Evolutionary conservation across 2,329 filamentous ascomycete genomes (phyloP).

Genomic region (Nakataea oryzae): DNA sequence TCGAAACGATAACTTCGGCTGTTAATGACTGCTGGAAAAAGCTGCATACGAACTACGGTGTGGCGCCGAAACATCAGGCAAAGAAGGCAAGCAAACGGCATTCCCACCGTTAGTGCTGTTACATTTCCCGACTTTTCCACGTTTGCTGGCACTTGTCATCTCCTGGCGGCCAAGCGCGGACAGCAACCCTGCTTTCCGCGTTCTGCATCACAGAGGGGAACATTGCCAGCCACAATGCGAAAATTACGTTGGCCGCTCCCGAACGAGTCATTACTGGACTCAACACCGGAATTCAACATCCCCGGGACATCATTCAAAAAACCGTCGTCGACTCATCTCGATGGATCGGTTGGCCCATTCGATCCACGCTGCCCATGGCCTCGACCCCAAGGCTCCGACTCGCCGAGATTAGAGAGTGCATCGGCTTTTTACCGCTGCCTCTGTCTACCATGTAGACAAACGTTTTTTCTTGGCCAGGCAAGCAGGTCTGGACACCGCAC

Average conservation of each 20-base stretch:
- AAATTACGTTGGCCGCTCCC: neutral
- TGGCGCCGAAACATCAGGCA: neutral
- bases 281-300: neutral
- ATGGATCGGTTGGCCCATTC: neutral
- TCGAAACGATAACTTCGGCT: slow-evolving; percentile 20
- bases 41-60: neutral
- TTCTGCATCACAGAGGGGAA: no score
- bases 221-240: neutral
- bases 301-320: neutral
- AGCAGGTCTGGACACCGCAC: neutral
- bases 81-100: neutral
- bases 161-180: neutral
- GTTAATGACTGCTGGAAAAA: neutral
- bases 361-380: neutral
- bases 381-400: neutral
- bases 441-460: neutral
- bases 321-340: neutral
- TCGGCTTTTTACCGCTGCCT: neutral
- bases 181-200: neutral
- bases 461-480: neutral
- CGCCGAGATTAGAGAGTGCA: neutral
- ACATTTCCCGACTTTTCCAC: neutral
- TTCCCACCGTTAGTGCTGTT: neutral
- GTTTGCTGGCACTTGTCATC: neutral
- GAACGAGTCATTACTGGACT: neutral